Evolutionary conservation across 2,329 filamentous ascomycete species (phyloP), one percentile per base, ranked within the genome.

Genomic region (Phaeosphaeria sp.): DNA sequence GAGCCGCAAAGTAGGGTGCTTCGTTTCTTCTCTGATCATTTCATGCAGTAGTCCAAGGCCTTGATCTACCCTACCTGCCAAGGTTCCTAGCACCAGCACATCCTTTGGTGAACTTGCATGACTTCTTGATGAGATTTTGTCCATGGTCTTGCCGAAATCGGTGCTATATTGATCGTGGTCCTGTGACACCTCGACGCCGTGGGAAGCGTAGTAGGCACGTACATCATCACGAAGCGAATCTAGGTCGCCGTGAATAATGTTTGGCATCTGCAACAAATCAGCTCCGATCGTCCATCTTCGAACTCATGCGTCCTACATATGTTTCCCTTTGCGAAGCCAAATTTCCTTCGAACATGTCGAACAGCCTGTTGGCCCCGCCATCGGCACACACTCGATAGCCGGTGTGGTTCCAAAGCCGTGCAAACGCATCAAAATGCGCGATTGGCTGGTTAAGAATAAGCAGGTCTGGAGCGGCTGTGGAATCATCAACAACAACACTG

Each of bases 51-150:
- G 89, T 56, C 92, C 93, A 48, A 99, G 84, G 1, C 90, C 94
- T 75, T 99, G 95, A 77, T 99, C 95, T 17, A 98, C 91, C 27
- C 95, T 88, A 6, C 95, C 95, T 44, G 92, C 92, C 0, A 98
- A 84, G 1, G 93, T 92, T 42, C 94, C 93, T 6, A 97, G 80
- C 39, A 91, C 88, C 13, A 97, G 82, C n/a, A 97, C 87, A 69
- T 94, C 63, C 48, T 84, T 84, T 17, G 54, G 58, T 17, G 53
- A 53, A 17, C 56, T 50, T 30, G 59, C 61, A 22, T 60, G 51
- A 20, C 61, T 88, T 83, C 77, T 59, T 6, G 67, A 65, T 8
- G 65, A 65, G 84, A 89, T 64, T 77, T 82, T 65, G 90, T 85
- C 68, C 88, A 91, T 81, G n/a, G 74, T 77, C 65, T 99, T 99